Evolutionary conservation across 1,139 yeast species (phyloP), one percentile per base, ranked within the genome.

Genomic region (Scheffersomyces illinoinensis): DNA sequence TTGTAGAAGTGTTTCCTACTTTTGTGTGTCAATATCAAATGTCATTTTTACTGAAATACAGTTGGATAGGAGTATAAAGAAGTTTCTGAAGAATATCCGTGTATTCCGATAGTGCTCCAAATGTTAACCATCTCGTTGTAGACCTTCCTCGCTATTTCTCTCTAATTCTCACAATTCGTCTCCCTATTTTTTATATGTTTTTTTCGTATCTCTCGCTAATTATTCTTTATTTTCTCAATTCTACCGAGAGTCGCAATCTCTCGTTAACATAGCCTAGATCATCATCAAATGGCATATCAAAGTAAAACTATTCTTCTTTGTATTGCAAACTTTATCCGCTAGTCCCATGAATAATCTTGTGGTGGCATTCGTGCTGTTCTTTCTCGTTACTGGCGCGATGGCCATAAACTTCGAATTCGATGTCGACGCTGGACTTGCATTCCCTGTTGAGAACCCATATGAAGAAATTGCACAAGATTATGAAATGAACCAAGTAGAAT

Each of bases 311-410:
- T 33, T 12, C 17, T 33, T 33, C 43, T 12, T 33, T 4, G 43
- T 33, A 12, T 33, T 12, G 2, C 12, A n/a, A 39, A 47, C 14
- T 43, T 21, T 39, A 8, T 49, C 48, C 2, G 6, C 23, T 21
- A n/a, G 47, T 53, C 53, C n/a, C 20, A 26, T 47, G 14, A 50
- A 52, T 33, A 53, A 39, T 23, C 54, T 47, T 48, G 49, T 46
- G 61, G 59, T 10, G 57, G 54, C 12, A 39, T 57, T 19, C 58
- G 55, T 21, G 61, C 59, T 52, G 52, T 57, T 14, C 62, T 63
- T 20, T 62, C 61, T 56, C 43, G 43, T 17, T 8, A 10, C 17
- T 33, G 43, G 43, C 43, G 17, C 43, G 4, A 5, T 33, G 14
- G 43, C 43, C 43, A 33, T 8, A 24, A 24, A 33, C 43, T 33